phyloP scores from a whole-genome alignment of 164 flowering plant genomes.

The Stephania yunnanensis region DNA sequence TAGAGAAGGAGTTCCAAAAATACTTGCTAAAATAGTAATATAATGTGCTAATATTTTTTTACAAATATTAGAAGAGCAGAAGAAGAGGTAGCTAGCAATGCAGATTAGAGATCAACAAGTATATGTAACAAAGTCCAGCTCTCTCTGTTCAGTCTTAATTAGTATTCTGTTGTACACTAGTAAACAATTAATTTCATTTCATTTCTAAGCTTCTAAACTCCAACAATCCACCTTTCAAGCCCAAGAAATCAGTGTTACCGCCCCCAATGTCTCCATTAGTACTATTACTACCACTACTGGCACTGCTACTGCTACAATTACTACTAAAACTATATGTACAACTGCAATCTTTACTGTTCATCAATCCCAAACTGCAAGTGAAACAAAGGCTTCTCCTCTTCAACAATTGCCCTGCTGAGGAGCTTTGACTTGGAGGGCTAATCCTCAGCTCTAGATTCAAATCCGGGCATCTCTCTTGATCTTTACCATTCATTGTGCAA shows the following conservation, averaged over 20 bases:
- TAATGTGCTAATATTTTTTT: conserved; percentile 16
- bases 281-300: conserved; percentile 8
- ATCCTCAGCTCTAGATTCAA: conserved; percentile 81
- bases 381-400: conserved; percentile 42
- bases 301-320: conserved; percentile 17
- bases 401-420: conserved; percentile 23
- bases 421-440: conserved; percentile 52
- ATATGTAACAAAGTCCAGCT: not conserved
- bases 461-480: conserved; percentile 45
- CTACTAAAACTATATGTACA: conserved; percentile 24
- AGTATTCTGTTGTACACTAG: not conserved
- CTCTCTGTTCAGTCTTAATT: not conserved
- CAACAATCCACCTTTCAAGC: conserved; percentile 48
- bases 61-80: conserved; percentile 13
- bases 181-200: conserved; percentile 34
- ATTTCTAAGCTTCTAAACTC: conserved; percentile 77
- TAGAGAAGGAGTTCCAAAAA: not conserved
- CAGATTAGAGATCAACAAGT: not conserved
- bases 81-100: not conserved
- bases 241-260: conserved; percentile 44
- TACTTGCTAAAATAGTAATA: conserved; percentile 13
- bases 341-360: conserved; percentile 55
- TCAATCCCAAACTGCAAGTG: conserved; percentile 65
- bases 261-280: conserved; percentile 15
- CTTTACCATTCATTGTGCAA: not conserved